Conservation (phyloP, 2,329 filamentous ascomycete genomes). For the Elsinoe batatas region DNA sequence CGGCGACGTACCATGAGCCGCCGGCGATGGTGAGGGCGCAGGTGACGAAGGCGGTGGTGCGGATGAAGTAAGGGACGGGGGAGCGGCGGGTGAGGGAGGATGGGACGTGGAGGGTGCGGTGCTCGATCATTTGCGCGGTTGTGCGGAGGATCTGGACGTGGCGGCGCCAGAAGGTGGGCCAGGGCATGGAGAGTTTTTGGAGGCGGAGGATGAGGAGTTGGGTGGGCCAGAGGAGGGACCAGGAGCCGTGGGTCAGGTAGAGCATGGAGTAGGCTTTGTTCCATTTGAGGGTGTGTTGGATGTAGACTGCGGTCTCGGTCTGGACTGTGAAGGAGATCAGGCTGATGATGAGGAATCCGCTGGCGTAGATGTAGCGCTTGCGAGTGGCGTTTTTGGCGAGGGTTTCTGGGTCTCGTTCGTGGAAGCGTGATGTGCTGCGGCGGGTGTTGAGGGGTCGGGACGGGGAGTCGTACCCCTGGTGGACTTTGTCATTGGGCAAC, state of each 20-base stretch:
- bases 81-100: conserved; percentile 36
- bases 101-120: conserved; percentile 60
- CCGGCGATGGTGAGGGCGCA: conserved; percentile 81
- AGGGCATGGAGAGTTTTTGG: conserved; percentile 68
- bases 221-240: conserved; percentile 77
- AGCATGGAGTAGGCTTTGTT: conserved; percentile 99
- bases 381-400: conserved; percentile 54
- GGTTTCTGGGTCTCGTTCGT: conserved; percentile 65
- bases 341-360: conserved; percentile 71
- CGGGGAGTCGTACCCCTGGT: conserved; percentile 30
- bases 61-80: conserved; percentile 64
- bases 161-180: conserved; percentile 74
- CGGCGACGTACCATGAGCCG: conserved; percentile 89
- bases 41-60: conserved; percentile 73
- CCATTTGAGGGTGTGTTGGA: conserved; percentile 87
- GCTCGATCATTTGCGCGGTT: conserved; percentile 77
- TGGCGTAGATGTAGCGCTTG: conserved; percentile 79
- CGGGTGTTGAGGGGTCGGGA: conserved; percentile 38
- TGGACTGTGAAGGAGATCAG: conserved; percentile 84
- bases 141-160: conserved; percentile 54
- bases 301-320: conserved; percentile 91
- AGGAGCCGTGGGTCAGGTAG: conserved; percentile 89
- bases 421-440: conserved; percentile 53
- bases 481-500: conserved; percentile 35
- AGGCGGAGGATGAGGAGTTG: conserved; percentile 73